Evolutionary conservation across 805 yeast genomes (phyloP).

Genomic region (Metschnikowia hibisci): DNA sequence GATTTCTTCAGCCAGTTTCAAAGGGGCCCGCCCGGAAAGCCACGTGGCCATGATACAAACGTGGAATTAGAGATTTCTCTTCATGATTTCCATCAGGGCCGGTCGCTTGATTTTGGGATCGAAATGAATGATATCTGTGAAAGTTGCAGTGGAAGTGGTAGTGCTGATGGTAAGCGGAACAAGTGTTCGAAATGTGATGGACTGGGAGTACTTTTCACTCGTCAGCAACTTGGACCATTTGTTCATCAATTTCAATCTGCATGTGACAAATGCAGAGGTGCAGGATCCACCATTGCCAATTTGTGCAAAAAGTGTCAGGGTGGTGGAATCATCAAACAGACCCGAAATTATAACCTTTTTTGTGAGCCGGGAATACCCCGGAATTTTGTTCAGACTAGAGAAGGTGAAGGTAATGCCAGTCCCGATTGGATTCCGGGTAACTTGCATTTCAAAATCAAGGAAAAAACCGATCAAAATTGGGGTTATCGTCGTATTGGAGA

Average conservation of each 20-base stretch:
- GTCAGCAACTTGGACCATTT: conserved; percentile 84
- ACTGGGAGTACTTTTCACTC: conserved; percentile 59
- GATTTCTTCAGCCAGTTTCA: conserved; percentile 62
- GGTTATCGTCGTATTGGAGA: conserved; percentile 83
- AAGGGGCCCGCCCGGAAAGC: conserved; percentile 39
- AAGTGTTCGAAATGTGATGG: conserved; percentile 73
- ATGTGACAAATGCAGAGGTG: conserved; percentile 79
- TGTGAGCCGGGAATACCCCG: conserved; percentile 70
- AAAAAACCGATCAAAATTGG: conserved; percentile 53
- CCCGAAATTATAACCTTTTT: conserved; percentile 55
- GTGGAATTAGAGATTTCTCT: conserved; percentile 55
- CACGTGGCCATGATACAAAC: conserved; percentile 60
- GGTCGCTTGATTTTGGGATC: conserved; percentile 53
- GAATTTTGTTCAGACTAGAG: conserved; percentile 51
- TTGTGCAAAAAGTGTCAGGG: conserved; percentile 74
- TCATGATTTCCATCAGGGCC: conserved; percentile 70
- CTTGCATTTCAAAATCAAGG: conserved; percentile 57
- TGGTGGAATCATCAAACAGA: conserved; percentile 51
- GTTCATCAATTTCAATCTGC: conserved; percentile 75
- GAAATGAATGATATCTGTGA: conserved; percentile 73
- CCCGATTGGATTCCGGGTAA: conserved; percentile 87
- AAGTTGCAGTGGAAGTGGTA: conserved; percentile 79
- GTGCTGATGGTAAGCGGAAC: conserved; percentile 69
- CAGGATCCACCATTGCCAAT: conserved; percentile 62
- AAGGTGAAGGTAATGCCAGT: conserved; percentile 77